Evolutionary conservation across 352 stramenopile genomes (phyloP).

Genomic region (Thraustotheca clavata): DNA sequence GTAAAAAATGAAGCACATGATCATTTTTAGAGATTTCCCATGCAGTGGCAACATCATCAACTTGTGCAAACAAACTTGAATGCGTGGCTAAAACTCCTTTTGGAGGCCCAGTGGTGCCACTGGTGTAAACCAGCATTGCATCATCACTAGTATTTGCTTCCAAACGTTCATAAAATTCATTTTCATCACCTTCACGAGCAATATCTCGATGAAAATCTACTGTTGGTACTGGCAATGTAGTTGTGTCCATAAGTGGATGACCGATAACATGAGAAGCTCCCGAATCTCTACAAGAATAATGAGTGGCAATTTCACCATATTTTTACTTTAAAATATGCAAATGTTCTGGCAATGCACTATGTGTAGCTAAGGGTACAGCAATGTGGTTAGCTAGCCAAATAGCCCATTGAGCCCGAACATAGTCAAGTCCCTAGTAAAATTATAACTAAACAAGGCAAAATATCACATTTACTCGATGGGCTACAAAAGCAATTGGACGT

Average conservation of each 20-base stretch:
- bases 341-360: background rate
- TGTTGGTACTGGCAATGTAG: conserved; percentile 1
- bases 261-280: conserved; percentile 14
- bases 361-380: conserved; percentile 40
- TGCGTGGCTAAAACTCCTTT: conserved; percentile 84
- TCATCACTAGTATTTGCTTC: background rate
- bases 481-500: conserved; percentile 1
- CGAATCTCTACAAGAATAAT: conserved; percentile 8
- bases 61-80: conserved; percentile 54
- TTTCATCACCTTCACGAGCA: background rate
- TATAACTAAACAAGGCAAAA: background rate
- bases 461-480: background rate
- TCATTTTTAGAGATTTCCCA: conserved; percentile 76
- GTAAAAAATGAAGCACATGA: conserved; percentile 84
- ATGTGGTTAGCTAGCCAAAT: conserved; percentile 63
- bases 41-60: conserved; percentile 67
- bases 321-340: conserved; percentile 12
- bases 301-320: background rate
- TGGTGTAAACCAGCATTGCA: conserved; percentile 64
- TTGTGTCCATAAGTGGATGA: conserved; percentile 5
- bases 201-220: background rate
- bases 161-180: background rate
- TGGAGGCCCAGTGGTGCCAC: conserved; percentile 65
- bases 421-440: conserved; percentile 22
- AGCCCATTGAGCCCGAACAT: conserved; percentile 61